Evolutionary conservation across 208 protist species (phyloP), one percentile per base, ranked within the genome.

Genomic region (Wallacemonas collosoma): DNA sequence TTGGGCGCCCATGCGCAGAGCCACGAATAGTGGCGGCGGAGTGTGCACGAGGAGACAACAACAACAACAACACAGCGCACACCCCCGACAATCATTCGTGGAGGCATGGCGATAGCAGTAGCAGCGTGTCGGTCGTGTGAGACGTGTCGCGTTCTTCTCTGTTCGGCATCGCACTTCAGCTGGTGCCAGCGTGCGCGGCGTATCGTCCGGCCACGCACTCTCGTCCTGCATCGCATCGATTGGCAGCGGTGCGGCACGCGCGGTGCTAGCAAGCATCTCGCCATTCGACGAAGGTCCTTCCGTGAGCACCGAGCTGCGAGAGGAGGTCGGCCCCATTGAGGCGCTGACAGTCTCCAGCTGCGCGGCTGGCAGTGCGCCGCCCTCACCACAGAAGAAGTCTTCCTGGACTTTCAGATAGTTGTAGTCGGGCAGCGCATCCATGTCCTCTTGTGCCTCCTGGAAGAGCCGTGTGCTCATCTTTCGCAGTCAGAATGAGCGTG

Each of bases 321-420:
- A 65, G 11, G 60, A 65, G 12, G 60, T 65, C n/a, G 60, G 60
- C 40, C 60, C 60, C 60, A 65, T 65, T 6, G 60, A 65, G 12
- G 60, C 41, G 17, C 41, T 50, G 38, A 53, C 41, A 41, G 44
- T 65, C 6, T 44, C 60, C 40, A 36, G 3, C 4, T 8, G 14
- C n/a, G 9, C 2, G 7, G 5, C 6, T 11, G 4, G 8, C 17
- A 0, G 60, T n/a, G 38, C 4, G 12, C 4, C 1, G 11, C 38
- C 60, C 8, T 44, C 43, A 17, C 17, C 43, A 38, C 56, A 44
- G 60, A 65, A 65, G 60, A 65, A 65, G 40, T 65, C 60, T 6
- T 36, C 60, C 4, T 65, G 60, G 40, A 65, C 60, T 17, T 65
- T 65, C n/a, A 65, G 60, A 35, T 53, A 65, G n/a, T 41, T 65